These are phyloP conservation scores for Dendrocalamus sinicus DNA, from an alignment of 176 grass and related monocot species.

Conservation along the genomic window DNA sequence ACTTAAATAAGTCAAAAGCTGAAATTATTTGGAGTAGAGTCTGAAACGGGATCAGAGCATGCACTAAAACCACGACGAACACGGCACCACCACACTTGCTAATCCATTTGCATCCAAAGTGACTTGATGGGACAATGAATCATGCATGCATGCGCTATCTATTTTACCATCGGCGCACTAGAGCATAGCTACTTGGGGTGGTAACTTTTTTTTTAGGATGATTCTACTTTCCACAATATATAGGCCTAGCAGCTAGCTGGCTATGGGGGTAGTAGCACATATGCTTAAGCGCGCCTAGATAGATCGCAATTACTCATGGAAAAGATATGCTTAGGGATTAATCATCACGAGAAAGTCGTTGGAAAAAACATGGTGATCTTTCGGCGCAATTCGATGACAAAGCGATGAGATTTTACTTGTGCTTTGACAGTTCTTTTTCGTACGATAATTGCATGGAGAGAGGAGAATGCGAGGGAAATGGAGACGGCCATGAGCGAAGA, in stretches of 20 bases:
- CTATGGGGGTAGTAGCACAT: not conserved
- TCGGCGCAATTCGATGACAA: slow-evolving; percentile 30
- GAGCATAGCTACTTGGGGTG: not conserved
- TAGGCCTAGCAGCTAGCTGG: not conserved
- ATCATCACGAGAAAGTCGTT: slow-evolving; percentile 8
- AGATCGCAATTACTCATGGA: slow-evolving; percentile 12
- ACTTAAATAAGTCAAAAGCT: no score
- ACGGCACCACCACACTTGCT: not conserved
- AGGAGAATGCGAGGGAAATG: not conserved
- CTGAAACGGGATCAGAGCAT: not conserved
- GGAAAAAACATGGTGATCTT: slow-evolving; percentile 39
- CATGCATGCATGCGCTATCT: not conserved
- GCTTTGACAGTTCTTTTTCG: not conserved
- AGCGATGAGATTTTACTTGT: not conserved
- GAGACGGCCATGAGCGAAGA: not conserved
- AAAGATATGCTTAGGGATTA: slow-evolving; percentile 6
- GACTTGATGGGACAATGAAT: not conserved
- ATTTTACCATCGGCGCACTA: not conserved
- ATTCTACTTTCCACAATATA: not conserved
- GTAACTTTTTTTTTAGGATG: no score
- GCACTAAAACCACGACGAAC: not conserved
- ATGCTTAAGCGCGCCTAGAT: not conserved
- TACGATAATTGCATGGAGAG: not conserved
- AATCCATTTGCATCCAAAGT: not conserved
- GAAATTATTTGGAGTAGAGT: no score